Base-by-base conservation (phyloP, 2,329 filamentous ascomycete species). In the Arthrobotrys conoides region DNA sequence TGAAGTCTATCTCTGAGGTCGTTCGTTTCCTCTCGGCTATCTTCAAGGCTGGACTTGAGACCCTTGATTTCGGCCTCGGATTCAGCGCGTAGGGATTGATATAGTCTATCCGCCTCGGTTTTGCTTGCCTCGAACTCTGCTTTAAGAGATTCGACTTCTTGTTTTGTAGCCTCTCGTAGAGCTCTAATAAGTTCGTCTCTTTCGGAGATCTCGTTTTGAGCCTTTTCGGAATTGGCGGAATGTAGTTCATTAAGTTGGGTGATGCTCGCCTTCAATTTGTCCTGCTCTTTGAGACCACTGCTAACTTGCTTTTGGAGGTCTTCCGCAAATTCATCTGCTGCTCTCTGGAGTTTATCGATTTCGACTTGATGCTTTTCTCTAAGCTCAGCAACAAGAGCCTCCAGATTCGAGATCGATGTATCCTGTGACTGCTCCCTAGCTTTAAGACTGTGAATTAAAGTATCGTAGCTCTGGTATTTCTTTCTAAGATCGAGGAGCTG, bases 291-390 rank as follows among this genome's bases (percentile, higher is more conserved):
- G 36, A 53, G 22, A 18, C 61, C 59, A 24, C 67, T 63, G 18
- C n/a, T 48, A 38, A 77, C 53, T 22, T 77, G 73, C 44, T 33
- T 71, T 49, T 77, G 27, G 14, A 77, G 67, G 20, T 57, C 53
- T n/a, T 61, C 41, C 0, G 73, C 66, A 18, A 77, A 69, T 22
- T 71, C 67, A 46, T 77, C 73, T 3, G 73, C 73, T 2, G 73
- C 68, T 18, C 30, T 24, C 49, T 71, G 73, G 3, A 77, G 67
- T 27, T 68, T 71, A 10, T 77, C 73, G 53, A 77, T 71, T 67
- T 77, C 73, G 51, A 57, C 53, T 67, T 77, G 67, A 41, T 77
- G 73, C 36, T 55, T 61, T 61, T 77, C 73, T 20, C 71, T 71
- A 51, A 77, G 67, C 36, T 77, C 73, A 38, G 67, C 48, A 10